Evolutionary conservation across 176 grass and related monocot genomes (phyloP).

Genomic region (Phyllostachys edulis): DNA sequence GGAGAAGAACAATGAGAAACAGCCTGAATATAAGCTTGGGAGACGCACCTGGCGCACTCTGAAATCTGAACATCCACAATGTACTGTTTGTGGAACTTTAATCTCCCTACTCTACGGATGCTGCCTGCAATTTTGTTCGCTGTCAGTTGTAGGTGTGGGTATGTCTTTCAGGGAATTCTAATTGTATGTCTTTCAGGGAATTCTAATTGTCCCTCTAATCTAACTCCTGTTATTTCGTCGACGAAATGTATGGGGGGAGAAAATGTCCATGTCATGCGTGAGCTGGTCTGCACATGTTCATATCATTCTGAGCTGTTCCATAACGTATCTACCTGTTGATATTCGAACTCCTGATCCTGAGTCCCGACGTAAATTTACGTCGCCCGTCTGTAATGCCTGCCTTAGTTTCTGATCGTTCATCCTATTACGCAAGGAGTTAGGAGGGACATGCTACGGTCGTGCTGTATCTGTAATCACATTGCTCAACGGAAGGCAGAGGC

Average conservation of each 20-base stretch:
- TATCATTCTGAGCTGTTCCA: not conserved
- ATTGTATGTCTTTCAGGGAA: constrained; percentile 25
- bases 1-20: constrained; percentile 55
- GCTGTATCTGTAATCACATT: not conserved
- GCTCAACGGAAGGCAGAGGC: not conserved
- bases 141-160: constrained; percentile 33
- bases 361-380: not conserved
- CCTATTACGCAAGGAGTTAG: not conserved
- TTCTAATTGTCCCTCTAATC: constrained; percentile 7
- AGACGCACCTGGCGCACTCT: constrained; percentile 5
- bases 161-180: too few relatives aligned
- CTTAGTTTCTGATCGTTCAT: not conserved
- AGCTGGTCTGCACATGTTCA: constrained; percentile 20
- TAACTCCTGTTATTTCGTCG: not conserved
- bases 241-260: constrained; percentile 1
- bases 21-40: constrained; percentile 55
- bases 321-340: not conserved
- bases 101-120: constrained; percentile 8
- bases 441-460: not conserved
- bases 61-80: constrained; percentile 8
- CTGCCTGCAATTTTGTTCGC: constrained; percentile 28
- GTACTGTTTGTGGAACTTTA: not conserved
- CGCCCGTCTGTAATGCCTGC: not conserved
- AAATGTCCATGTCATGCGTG: not conserved
- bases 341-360: not conserved